Base-by-base conservation (phyloP, 2,329 filamentous ascomycete species). In the Beauveria medogensis region DNA sequence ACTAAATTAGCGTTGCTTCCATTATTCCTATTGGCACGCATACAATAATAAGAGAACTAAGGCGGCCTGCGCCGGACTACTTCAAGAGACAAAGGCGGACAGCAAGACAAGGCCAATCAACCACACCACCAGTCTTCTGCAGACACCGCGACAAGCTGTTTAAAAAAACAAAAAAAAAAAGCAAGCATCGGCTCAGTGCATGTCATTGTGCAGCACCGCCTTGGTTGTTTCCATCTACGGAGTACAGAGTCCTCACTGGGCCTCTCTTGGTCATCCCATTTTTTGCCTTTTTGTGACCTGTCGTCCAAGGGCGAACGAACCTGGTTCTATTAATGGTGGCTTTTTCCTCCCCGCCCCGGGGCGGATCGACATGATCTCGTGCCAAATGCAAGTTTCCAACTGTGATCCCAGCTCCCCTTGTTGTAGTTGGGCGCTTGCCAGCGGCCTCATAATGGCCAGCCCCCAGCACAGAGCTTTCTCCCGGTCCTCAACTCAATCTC, bases 321-420 rank as follows among this genome's bases (percentile, higher is more conserved):
- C 30, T 34, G 44, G 12, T 22, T 34, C 43, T 28, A 16, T 50
- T 28, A 16, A 24, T 40, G 30, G 40, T 59, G 40, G 41, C 47
- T 41, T 20, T 56, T 30, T 9, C 48, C 44, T 10, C 24, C 24
- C 34, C 46, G 10, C 47, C 14, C 30, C 28, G 24, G 24, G 50
- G 28, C 34, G 41, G 60, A 62, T 62, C 60, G 55, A 41, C 60
- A 62, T 62, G 60, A 62, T 62, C 60, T 55, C 55, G 55, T 62
- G 60, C 60, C 60, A 62, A 54, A 59, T 50, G 50, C 48, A 44
- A 55, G 26, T 26, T 16, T 51, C 22, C 10, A 51, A 44, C 46
- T 28, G 52, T 52, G 40, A 58, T 58, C n/a, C 43, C 40, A n/a
- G 26, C 41, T 26, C 50, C 48, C 40, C 40, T 41, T 18, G 26